Base-by-base conservation (phyloP, 2,329 filamentous ascomycete genomes). In the Teratosphaeria nubilosa region DNA sequence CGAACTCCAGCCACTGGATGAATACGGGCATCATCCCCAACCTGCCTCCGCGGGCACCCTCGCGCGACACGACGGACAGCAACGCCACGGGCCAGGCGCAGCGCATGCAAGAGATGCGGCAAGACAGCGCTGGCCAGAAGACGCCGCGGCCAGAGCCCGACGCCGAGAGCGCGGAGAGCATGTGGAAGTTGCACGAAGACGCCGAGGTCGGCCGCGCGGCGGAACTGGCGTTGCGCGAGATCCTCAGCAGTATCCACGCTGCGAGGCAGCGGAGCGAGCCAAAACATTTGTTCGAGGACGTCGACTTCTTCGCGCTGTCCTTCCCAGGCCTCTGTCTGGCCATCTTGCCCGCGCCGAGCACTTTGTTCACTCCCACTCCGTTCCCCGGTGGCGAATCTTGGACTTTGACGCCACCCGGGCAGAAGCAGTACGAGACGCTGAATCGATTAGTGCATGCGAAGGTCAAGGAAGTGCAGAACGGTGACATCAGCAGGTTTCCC, bases 321-420 rank as follows among this genome's bases (percentile, higher is more conserved):
- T 96, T 96, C 67, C 90, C 91, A 6, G 86, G 88, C 6, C 80
- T 97, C 48, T 90, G 87, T 37, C 82, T 96, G 11, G 88, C 87
- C 62, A 86, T 92, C 64, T 83, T 97, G 1, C 84, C 87, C 37
- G 80, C 88, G 10, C 90, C 91, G 2, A 86, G 89, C 3, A 94
- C 90, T 0, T 78, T 96, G 6, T 92, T 91, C 75, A 87, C 89
- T 10, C 83, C 86, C 0, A 89, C 86, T 6, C 90, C 91, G 31
- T 87, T 95, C 67, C 79, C 90, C 1, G 90, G 87, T 0, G 79
- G 83, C 22, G 83, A 86, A 2, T 94, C 90, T 0, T 96, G 92
- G 85, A 90, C 90, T 0, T 82, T 95, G 32, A 78, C 83, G 24
- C 86, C 88, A 1, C 91, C 91, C 0, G 85, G 83, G 0, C 79